These are phyloP conservation scores for Solanum infundibuliforme DNA, from an alignment of 257 asterid species.

Conservation along the genomic window DNA sequence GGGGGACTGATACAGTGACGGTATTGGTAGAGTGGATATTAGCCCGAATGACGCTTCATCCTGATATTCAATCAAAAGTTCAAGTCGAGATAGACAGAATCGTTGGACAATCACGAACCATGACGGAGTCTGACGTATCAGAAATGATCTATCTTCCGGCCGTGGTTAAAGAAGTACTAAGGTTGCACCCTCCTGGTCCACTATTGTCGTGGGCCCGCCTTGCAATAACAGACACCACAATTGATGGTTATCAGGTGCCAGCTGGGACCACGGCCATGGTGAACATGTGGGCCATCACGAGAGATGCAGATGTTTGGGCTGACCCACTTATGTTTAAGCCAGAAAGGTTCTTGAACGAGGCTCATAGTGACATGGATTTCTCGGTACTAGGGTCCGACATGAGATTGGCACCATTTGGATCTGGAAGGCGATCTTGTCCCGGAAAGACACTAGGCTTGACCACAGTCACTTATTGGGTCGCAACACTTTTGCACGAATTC, in stretches of 20 bases:
- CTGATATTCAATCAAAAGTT: conserved; percentile 43
- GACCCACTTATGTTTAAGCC: conserved; percentile 54
- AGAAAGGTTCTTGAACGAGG: conserved; percentile 30
- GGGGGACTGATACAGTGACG: conserved; percentile 83
- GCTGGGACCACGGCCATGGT: conserved; percentile 75
- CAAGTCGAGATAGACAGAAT: conserved; percentile 55
- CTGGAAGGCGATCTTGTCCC: conserved; percentile 77
- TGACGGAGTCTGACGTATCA: conserved; percentile 41
- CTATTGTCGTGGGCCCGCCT: conserved; percentile 83
- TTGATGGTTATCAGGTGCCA: conserved; percentile 65
- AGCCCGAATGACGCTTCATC: conserved; percentile 64
- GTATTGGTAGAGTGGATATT: conserved; percentile 69
- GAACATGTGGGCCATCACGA: conserved; percentile 84
- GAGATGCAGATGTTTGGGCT: conserved; percentile 51
- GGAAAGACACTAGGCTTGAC: conserved; percentile 56
- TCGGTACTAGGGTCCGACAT: conserved; percentile 52
- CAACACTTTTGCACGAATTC: conserved; percentile 47
- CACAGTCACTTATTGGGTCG: conserved; percentile 64
- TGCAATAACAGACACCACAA: conserved; percentile 37
- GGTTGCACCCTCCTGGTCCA: conserved; percentile 91
- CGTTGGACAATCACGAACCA: conserved; percentile 35
- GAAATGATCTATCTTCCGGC: conserved; percentile 48
- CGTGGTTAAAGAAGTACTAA: conserved; percentile 59
- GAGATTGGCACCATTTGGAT: conserved; percentile 75
- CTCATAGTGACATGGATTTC: conserved; percentile 1